phyloP scores from a whole-genome alignment of 2,329 filamentous ascomycete species.

The Diplodia sapinea region DNA sequence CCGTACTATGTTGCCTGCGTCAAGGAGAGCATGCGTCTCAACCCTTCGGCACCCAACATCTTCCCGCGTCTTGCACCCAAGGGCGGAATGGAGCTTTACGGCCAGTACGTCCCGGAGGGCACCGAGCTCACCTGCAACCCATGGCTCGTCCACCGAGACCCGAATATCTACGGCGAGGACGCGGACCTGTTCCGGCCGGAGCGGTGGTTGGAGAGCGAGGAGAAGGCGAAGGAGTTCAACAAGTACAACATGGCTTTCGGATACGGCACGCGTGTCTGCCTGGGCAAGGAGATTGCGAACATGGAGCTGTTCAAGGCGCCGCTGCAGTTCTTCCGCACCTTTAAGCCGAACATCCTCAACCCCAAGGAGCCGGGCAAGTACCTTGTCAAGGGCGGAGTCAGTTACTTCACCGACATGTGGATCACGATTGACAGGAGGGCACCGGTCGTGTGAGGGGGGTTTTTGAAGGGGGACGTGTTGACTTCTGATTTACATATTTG shows the following conservation, averaged over 20 bases:
- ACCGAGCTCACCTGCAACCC: conserved; percentile 42
- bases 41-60: conserved; percentile 58
- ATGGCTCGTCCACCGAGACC: conserved; percentile 42
- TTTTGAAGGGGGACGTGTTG: not conserved
- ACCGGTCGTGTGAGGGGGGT: conserved; percentile 23
- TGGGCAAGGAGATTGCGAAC: conserved; percentile 58
- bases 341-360: conserved; percentile 43
- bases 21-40: conserved; percentile 58
- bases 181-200: conserved; percentile 41
- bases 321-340: conserved; percentile 51
- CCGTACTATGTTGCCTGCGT: conserved; percentile 60
- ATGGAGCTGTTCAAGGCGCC: conserved; percentile 60
- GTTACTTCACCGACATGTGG: conserved; percentile 53
- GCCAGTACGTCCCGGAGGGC: conserved; percentile 39
- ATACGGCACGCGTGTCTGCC: conserved; percentile 56
- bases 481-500: conserved; percentile 7
- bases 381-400: conserved; percentile 51
- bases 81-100: conserved; percentile 45
- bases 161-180: conserved; percentile 40
- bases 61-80: conserved; percentile 55
- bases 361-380: conserved; percentile 44
- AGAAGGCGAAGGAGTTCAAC: conserved; percentile 51
- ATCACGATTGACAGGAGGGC: conserved; percentile 41
- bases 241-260: conserved; percentile 60
- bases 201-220: conserved; percentile 43